Base-by-base conservation (phyloP, 1,284 basidiomycete species). In the Veloporphyrellus conicus region DNA sequence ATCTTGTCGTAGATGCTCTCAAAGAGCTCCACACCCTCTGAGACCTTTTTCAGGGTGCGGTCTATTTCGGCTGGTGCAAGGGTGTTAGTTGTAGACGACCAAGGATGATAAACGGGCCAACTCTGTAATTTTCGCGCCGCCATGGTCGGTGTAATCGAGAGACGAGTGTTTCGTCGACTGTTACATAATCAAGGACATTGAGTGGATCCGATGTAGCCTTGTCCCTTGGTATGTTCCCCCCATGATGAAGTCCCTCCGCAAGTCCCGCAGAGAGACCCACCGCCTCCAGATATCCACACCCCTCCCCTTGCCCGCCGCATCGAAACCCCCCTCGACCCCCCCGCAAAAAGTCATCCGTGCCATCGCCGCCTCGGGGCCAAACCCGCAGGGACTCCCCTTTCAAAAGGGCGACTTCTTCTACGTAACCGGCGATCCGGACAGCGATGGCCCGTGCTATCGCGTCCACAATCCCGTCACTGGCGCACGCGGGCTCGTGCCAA, bases 401-500 rank as follows among this genome's bases (percentile, higher is more conserved):
- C 76, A 82, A 56, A 89, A 90, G 69, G 96, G 96, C 53, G 96
- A 99, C 72, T 98, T 98, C 71, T 98, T 97, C 74, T 91, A 98
- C 70, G 94, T 99, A 49, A 76, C 91, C 29, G 81, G 82, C 54
- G 91, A 95, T 58, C 72, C 78, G 15, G 73, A 81, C 41, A 65
- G 71, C 37, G 64, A 74, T 20, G 77, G 73, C 6, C 68, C 72
- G 32, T 93, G 83, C 81, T 94, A 89, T 61, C 87, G 93, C 65
- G 92, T 88, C 5, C 82, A 93, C 63, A 94, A 99, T 66, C 95
- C 96, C 15, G 78, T 94, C 59, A 87, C 88, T 11, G 90, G 91
- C 35, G 87, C 93, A 5, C 79, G 96, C 50, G 96, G 96, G 6
- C 77, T 94, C 32, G 96, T 99, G 1, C 93, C 93, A 29, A 83